Evolutionary conservation across 495 filamentous ascomycete species (phyloP).

Genomic region (Chaetomium fimeti): DNA sequence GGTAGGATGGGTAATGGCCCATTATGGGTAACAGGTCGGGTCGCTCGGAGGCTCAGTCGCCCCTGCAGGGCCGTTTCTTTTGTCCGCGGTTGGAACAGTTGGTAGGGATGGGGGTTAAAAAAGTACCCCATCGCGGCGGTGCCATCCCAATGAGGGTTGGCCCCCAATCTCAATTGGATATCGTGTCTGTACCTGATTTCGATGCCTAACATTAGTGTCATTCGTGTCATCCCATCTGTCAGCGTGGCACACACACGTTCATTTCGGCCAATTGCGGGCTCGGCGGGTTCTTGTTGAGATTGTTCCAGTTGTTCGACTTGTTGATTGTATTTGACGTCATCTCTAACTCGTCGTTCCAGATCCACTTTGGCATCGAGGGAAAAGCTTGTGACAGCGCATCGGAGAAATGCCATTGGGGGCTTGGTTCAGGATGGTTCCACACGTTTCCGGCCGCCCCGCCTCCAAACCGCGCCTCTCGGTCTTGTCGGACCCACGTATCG

Average conservation of each 20-base stretch:
- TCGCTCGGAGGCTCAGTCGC: constrained; percentile 15
- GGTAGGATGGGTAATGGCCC: no score
- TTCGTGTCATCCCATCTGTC: neutral
- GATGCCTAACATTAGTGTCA: constrained; percentile 10
- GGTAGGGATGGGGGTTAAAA: constrained; percentile 9
- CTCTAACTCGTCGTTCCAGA: constrained; percentile 1
- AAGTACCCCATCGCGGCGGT: constrained; percentile 11
- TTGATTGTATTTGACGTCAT: constrained; percentile 19
- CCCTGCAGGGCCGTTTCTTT: constrained; percentile 3
- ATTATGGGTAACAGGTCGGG: constrained; percentile 11
- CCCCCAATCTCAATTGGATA: neutral
- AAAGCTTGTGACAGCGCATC: constrained; percentile 5
- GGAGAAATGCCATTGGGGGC: neutral
- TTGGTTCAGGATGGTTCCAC: constrained; percentile 5
- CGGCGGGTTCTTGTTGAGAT: neutral
- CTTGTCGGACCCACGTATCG: constrained; percentile 14
- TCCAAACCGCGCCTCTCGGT: constrained; percentile 5
- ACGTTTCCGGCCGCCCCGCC: constrained; percentile 15
- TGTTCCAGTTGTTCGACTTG: neutral
- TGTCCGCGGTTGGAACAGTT: constrained; percentile 9
- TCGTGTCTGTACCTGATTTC: neutral
- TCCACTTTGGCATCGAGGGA: neutral
- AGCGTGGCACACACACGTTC: neutral
- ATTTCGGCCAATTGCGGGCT: neutral
- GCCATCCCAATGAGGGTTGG: constrained; percentile 9